A percentile compares a stretch with the other conserved stretches of the same genome.
Evolutionary conservation across 768 basidiomycete genomes (phyloP).

Genomic region (Clathrus columnatus): DNA sequence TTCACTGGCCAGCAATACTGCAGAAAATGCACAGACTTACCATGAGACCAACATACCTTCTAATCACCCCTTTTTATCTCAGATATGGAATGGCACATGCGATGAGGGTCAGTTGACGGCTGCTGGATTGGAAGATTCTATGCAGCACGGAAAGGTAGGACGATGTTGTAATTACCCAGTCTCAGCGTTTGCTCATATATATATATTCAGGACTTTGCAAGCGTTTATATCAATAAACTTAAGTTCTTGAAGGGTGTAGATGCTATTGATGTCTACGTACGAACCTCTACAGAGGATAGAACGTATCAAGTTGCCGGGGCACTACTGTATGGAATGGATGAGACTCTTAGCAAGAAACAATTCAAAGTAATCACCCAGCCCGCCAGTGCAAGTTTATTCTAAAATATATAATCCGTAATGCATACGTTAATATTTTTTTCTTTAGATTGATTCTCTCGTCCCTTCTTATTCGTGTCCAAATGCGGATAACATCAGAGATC

Average conservation of each 20-base stretch:
- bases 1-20: conserved; percentile 14
- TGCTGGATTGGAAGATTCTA: conserved; percentile 34
- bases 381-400: conserved; percentile 24
- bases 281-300: conserved; percentile 37
- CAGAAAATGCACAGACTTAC: conserved; percentile 25
- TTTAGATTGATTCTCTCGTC: conserved; percentile 40
- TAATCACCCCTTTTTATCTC: conserved; percentile 35
- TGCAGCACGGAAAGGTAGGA: conserved; percentile 34
- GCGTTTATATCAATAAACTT: conserved; percentile 30
- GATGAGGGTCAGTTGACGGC: conserved; percentile 39
- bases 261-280: conserved; percentile 31
- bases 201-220: conserved; percentile 35
- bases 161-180: conserved; percentile 1
- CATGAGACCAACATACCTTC: conserved; percentile 31
- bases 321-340: conserved; percentile 38
- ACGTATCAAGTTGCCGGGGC: conserved; percentile 41
- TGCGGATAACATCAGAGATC: conserved; percentile 30
- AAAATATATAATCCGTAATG: neutral
- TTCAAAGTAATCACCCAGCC: conserved; percentile 38
- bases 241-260: conserved; percentile 30
- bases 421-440: neutral
- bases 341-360: conserved; percentile 19
- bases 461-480: conserved; percentile 37
- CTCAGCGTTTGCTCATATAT: neutral
- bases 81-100: conserved; percentile 42